A percentile compares a stretch with the other conserved stretches of the same genome.
phyloP scores from a whole-genome alignment of 2,329 filamentous ascomycete genomes.

The Macrophomina pseudophaseolina region DNA sequence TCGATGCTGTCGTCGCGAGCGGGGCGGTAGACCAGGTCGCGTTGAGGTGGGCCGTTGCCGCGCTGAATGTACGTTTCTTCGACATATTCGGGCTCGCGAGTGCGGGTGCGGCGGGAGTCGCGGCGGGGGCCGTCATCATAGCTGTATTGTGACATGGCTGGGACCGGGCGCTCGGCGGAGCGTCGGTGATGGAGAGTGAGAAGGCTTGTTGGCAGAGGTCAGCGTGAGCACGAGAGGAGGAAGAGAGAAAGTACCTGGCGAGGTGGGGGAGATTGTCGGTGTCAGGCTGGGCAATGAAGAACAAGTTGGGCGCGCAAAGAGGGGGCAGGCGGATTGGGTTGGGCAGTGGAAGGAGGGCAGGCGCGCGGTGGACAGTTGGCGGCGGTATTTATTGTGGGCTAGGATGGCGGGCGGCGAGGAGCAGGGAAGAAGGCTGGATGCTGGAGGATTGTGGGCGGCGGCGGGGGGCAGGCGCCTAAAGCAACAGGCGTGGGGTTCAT shows the following conservation, averaged over 20 bases:
- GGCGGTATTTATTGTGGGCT: slow-evolving; percentile 18
- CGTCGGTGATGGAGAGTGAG: not conserved
- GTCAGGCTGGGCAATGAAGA: slow-evolving; percentile 1
- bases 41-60: slow-evolving; percentile 47
- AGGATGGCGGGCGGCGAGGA: slow-evolving; percentile 6
- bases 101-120: slow-evolving; percentile 45
- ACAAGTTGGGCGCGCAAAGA: slow-evolving; percentile 17
- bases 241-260: not conserved
- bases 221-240: not conserved
- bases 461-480: slow-evolving; percentile 8
- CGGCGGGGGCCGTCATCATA: slow-evolving; percentile 55
- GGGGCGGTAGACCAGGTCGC: slow-evolving; percentile 57
- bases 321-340: slow-evolving; percentile 9
- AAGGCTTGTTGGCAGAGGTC: not conserved
- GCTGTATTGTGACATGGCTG: slow-evolving; percentile 56
- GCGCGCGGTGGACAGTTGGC: slow-evolving; percentile 17
- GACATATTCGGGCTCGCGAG: slow-evolving; percentile 57
- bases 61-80: slow-evolving; percentile 57
- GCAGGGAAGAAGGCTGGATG: slow-evolving; percentile 11
- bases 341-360: slow-evolving; percentile 17
- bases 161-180: slow-evolving; percentile 10
- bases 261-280: not conserved
- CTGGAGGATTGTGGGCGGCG: slow-evolving; percentile 9
- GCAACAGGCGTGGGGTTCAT: not conserved
- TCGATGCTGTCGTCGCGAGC: slow-evolving; percentile 81